phyloP scores from a whole-genome alignment of 1,284 basidiomycete genomes.

The Tetrapyrgos nigripes region DNA sequence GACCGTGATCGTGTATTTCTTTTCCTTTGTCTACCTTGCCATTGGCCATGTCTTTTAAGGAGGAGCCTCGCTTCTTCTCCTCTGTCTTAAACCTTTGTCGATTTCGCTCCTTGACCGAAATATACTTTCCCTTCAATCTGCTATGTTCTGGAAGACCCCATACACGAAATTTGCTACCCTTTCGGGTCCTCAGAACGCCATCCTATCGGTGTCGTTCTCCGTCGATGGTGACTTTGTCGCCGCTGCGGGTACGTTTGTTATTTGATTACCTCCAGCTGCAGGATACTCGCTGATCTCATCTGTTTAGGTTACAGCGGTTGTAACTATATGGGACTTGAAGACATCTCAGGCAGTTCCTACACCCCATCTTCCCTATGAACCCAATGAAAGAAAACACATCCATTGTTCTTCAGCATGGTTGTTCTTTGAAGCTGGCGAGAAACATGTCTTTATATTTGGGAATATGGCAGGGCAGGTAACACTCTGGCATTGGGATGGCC shows the following conservation, averaged over 20 bases:
- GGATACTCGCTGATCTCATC: neutral
- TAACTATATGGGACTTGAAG: constrained; percentile 3
- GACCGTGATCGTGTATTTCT: too few relatives aligned
- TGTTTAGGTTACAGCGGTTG: constrained; percentile 2
- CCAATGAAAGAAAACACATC: neutral
- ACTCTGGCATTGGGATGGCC: neutral
- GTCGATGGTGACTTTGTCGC: constrained; percentile 1
- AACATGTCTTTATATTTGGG: neutral
- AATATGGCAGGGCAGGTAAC: neutral
- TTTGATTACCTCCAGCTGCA: neutral
- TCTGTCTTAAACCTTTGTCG: too few relatives aligned
- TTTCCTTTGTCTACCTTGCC: too few relatives aligned
- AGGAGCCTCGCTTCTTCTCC: too few relatives aligned
- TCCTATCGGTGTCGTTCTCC: constrained; percentile 7
- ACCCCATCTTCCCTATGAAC: neutral
- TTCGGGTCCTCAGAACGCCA: constrained; percentile 1
- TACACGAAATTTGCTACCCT: neutral
- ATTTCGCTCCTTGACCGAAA: too few relatives aligned
- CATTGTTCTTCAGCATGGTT: neutral
- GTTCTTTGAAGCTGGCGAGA: neutral
- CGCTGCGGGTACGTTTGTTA: neutral
- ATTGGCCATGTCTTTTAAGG: too few relatives aligned
- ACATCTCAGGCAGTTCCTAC: neutral
- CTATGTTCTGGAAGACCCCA: too few relatives aligned
- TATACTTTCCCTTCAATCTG: too few relatives aligned